Evolutionary conservation across 2,329 filamentous ascomycete genomes (phyloP).

Genomic region (Penicillium nordicum): DNA sequence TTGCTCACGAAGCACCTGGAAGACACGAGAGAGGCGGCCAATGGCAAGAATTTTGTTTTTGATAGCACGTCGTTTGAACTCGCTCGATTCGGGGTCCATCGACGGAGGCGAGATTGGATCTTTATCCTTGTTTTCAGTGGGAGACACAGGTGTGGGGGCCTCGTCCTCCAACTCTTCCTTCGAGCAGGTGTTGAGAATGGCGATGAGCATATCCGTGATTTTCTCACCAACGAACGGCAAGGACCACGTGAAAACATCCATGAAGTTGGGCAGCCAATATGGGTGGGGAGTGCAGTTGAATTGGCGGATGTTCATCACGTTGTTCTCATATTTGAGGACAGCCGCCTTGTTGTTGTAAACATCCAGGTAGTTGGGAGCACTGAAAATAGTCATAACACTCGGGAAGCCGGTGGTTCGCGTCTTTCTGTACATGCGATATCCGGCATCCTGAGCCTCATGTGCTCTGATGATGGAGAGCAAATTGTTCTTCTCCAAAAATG

Average conservation of each 20-base stretch:
- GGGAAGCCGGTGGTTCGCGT: constrained; percentile 97
- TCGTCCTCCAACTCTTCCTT: constrained; percentile 96
- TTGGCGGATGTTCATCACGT: constrained; percentile 99
- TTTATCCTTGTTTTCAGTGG: constrained; percentile 42
- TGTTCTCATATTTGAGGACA: constrained; percentile 98
- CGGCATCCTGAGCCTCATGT: constrained; percentile 96
- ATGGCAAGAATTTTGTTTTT: constrained; percentile 99
- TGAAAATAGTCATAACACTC: constrained; percentile 99
- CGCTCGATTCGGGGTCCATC: constrained; percentile 77
- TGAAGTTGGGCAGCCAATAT: constrained; percentile 99
- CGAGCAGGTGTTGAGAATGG: constrained; percentile 97
- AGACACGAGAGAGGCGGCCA: constrained; percentile 90
- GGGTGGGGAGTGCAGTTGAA: constrained; percentile 99
- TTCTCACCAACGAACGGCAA: constrained; percentile 98
- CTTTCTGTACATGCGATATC: constrained; percentile 99
- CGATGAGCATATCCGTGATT: constrained; percentile 99
- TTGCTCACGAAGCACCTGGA: constrained; percentile 96
- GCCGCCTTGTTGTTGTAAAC: constrained; percentile 99
- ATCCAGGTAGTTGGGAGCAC: constrained; percentile 95
- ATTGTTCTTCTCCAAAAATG: constrained; percentile 98
- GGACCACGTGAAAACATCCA: constrained; percentile 99
- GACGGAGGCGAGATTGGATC: constrained; percentile 61
- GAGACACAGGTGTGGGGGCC: constrained; percentile 65
- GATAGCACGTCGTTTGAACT: constrained; percentile 93
- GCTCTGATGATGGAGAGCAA: constrained; percentile 93